Percentiles rank a stretch among this genome's conserved stretches.
phyloP scores from a whole-genome alignment of 2,329 filamentous ascomycete species.

The Alternaria solani region DNA sequence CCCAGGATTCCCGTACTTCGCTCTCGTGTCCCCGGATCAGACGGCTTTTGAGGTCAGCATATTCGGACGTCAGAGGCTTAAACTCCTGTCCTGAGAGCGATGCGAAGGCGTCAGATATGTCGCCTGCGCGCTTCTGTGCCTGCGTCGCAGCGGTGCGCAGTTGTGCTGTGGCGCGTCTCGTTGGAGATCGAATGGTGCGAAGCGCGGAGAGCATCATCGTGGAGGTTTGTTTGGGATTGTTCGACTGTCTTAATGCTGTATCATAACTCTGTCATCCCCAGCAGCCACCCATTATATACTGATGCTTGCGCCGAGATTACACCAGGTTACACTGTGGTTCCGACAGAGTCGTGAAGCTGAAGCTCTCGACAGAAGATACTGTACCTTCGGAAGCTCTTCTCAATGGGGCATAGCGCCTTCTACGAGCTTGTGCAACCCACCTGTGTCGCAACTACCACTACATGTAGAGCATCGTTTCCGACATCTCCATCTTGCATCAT shows the following conservation, averaged over 20 bases:
- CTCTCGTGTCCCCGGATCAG: conserved; percentile 59
- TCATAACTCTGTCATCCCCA: conserved; percentile 17
- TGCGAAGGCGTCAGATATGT: conserved; percentile 61
- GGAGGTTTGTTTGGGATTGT: conserved; percentile 12
- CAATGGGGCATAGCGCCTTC: conserved; percentile 21
- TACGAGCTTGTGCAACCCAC: conserved; percentile 9
- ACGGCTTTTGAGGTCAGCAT: conserved; percentile 55
- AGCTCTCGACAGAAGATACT: conserved; percentile 20
- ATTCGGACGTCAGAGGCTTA: conserved; percentile 55
- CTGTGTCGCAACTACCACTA: conserved; percentile 12
- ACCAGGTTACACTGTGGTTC: conserved; percentile 14
- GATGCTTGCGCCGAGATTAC: conserved; percentile 10
- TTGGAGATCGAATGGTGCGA: conserved; percentile 36
- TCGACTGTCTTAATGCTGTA: conserved; percentile 11
- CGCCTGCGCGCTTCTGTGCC: conserved; percentile 56
- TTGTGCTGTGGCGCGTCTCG: conserved; percentile 28
- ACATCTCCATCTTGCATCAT: conserved; percentile 20
- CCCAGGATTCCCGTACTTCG: conserved; percentile 57
- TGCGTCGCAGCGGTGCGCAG: conserved; percentile 43
- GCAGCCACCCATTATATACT: conserved; percentile 31
- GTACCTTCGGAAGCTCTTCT: conserved; percentile 31
- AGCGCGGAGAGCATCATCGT: conserved; percentile 47
- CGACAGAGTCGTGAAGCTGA: conserved; percentile 28
- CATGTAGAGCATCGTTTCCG: conserved; percentile 29
- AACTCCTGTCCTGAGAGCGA: conserved; percentile 59